Conservation (phyloP, 73 alveolate species). For the Loxodes magnus region DNA sequence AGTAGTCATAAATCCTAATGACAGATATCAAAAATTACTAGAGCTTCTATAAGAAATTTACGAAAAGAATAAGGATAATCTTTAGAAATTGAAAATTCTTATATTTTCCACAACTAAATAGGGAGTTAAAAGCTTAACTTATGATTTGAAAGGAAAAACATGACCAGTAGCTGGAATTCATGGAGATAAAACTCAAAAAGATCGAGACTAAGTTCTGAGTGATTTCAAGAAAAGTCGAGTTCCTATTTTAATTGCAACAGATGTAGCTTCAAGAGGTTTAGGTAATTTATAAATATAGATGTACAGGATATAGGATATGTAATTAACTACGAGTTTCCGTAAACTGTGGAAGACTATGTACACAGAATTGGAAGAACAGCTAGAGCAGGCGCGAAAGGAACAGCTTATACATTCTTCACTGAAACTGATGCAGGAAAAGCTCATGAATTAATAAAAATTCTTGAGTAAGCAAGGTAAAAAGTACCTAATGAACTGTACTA, state of each 20-base stretch:
- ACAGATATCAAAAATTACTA: constrained; percentile 53
- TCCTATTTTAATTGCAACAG: constrained; percentile 93
- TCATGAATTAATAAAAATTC: constrained; percentile 20
- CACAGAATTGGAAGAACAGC: constrained; percentile 99
- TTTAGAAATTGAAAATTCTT: constrained; percentile 53
- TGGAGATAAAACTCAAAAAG: constrained; percentile 77
- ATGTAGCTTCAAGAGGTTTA: constrained; percentile 96
- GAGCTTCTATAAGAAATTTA: constrained; percentile 38
- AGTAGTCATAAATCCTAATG: constrained; percentile 86
- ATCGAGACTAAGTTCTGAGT: constrained; percentile 70
- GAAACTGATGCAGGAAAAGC: constrained; percentile 26
- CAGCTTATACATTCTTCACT: constrained; percentile 27
- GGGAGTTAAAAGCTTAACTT: constrained; percentile 71
- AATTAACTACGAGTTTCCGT: constrained; percentile 93
- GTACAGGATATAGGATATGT: constrained; percentile 83
- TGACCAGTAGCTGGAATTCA: constrained; percentile 67
- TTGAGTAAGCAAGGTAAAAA: constrained; percentile 16
- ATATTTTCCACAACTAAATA: constrained; percentile 77
- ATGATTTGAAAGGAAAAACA: constrained; percentile 42
- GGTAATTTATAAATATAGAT: constrained; percentile 37
- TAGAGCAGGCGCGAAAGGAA: constrained; percentile 74
- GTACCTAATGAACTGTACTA: constrained; percentile 35
- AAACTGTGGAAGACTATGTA: constrained; percentile 76
- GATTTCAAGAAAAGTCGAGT: constrained; percentile 75
- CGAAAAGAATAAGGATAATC: constrained; percentile 46